A percentile compares a stretch with the other conserved stretches of the same genome.
phyloP scores from a whole-genome alignment of 148 eudicot species.

The Amaranthus hypochondriacus region DNA sequence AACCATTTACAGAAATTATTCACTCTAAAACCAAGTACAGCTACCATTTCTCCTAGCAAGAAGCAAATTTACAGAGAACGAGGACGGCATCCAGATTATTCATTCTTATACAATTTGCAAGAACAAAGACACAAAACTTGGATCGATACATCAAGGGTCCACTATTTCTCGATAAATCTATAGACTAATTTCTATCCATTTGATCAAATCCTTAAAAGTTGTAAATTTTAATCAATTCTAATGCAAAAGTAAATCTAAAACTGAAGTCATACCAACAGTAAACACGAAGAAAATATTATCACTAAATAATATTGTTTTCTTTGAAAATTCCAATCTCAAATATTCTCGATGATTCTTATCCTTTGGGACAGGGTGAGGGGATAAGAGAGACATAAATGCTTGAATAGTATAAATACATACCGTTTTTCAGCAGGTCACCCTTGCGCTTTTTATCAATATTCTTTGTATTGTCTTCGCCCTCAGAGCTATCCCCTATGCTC shows the following conservation, averaged over 20 bases:
- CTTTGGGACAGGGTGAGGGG: neutral
- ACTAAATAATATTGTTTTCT: neutral
- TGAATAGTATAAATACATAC: slow-evolving; percentile 20
- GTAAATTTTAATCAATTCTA: no score
- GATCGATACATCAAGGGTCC: no score
- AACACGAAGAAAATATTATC: neutral
- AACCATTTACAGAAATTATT: no score
- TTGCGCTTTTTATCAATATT: slow-evolving; percentile 32
- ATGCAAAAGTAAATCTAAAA: neutral
- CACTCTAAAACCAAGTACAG: neutral
- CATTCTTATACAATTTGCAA: neutral
- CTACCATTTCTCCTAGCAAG: neutral
- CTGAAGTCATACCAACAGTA: neutral
- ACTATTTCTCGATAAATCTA: no score
- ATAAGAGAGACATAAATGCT: no score
- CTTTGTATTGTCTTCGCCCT: slow-evolving; percentile 39
- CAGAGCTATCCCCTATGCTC: slow-evolving; percentile 46
- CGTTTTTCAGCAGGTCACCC: slow-evolving; percentile 31
- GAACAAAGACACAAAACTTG: neutral
- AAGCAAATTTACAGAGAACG: neutral
- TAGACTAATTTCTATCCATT: no score
- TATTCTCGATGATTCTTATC: neutral
- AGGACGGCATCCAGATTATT: neutral
- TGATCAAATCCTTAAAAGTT: no score
- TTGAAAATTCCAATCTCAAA: no score